Conservation (phyloP, 2,329 filamentous ascomycete genomes). For the Alternaria panax region DNA sequence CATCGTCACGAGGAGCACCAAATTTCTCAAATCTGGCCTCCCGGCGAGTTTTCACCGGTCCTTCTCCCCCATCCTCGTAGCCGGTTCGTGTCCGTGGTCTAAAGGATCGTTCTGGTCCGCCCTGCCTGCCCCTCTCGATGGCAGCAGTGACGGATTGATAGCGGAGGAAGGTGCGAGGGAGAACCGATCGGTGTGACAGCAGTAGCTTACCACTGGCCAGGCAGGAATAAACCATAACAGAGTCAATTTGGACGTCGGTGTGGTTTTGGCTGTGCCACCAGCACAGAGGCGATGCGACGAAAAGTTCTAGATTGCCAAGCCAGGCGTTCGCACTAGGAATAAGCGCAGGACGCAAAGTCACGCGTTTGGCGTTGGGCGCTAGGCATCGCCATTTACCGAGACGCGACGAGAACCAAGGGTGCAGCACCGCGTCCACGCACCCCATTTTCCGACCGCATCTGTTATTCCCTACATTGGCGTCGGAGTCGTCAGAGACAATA, state of each 20-base stretch:
- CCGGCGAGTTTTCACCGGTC: conserved; percentile 4
- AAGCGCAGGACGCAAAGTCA: conserved; percentile 20
- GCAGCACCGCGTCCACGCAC: background rate
- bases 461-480: background rate
- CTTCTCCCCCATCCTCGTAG: background rate
- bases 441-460: background rate
- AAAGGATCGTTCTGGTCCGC: conserved; percentile 18
- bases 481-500: rapidly evolving
- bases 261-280: background rate
- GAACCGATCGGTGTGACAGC: conserved; percentile 17
- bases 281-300: background rate
- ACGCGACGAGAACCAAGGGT: background rate
- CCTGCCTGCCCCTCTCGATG: conserved; percentile 40
- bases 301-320: conserved; percentile 15
- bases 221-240: conserved; percentile 33
- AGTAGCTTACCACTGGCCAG: conserved; percentile 25
- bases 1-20: conserved; percentile 10
- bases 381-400: background rate
- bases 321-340: conserved; percentile 9
- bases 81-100: conserved; percentile 16
- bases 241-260: background rate
- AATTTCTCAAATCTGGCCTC: conserved; percentile 17
- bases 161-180: conserved; percentile 31
- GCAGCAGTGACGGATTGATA: conserved; percentile 44
- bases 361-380: conserved; percentile 13